Evolutionary conservation across 2,329 filamentous ascomycete species (phyloP), one percentile per base, ranked within the genome.

Genomic region (Calonectria leucothoes): DNA sequence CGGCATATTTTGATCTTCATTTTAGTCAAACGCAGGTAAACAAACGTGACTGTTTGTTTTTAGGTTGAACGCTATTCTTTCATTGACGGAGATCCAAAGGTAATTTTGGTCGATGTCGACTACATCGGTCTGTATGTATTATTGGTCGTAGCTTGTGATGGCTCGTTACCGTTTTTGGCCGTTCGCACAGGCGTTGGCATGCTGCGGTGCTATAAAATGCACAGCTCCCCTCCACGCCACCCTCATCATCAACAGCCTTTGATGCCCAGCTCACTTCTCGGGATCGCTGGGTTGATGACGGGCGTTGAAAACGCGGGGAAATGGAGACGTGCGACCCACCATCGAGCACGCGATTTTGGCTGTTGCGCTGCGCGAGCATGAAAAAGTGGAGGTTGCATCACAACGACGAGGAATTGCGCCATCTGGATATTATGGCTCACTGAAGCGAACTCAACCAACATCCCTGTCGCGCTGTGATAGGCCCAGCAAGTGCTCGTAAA

Each of bases 251-350:
- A 39, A 20, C 33, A 25, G 23, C 25, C 7, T 39, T 25, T 15
- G 15, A 23, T n/a, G 31, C 31, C 55, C 33, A 37, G 7, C 10
- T 27, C 23, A 6, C 23, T 39, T 15, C 20, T 33, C 11, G 25
- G 25, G 20, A 42, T 37, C 48, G 3, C 15, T 67, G 48, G 15
- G 5, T 6, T 49, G 29, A 68, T 42, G 20, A 17, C 39, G 37
- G 59, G 51, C 49, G 49, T 52, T 52, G 35, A n/a, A 35, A 48
- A 65, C 70, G 70, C 70, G 70, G 70, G 70, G 70, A 65, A 68
- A 49, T 27, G 48, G 48, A 37, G 8, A 49, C 52, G 39, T 48
- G 37, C 42, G 39, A 51, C 52, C 70, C 70, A 72, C 70, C 49
- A 14, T 20, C 12, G 49, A 72, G 70, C 70, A 72, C 70, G 70